A percentile compares a stretch with the other conserved stretches of the same genome.
These are phyloP conservation scores for Suillus occidentalis DNA, from an alignment of 768 basidiomycete species.

Conservation along the genomic window DNA sequence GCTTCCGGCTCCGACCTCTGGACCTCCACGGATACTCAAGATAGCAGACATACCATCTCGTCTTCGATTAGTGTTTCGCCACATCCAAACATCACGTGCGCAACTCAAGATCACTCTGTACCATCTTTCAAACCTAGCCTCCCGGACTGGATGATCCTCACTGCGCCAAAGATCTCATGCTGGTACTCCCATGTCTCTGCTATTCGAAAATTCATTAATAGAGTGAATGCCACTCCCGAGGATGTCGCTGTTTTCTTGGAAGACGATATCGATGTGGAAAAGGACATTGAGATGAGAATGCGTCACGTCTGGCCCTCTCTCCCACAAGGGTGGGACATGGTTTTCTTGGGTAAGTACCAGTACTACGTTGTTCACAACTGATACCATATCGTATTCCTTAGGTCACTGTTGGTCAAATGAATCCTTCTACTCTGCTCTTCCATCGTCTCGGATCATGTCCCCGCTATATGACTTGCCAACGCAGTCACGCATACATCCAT, in stretches of 20 bases:
- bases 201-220: conserved; percentile 44
- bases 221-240: conserved; percentile 25
- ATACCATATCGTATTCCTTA: conserved; percentile 26
- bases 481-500: conserved; percentile 47
- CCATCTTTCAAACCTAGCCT: conserved; percentile 35
- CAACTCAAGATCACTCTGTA: conserved; percentile 41
- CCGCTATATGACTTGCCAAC: not conserved
- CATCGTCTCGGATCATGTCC: conserved; percentile 14
- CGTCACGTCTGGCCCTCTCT: conserved; percentile 48
- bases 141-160: conserved; percentile 52
- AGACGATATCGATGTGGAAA: conserved; percentile 81
- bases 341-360: conserved; percentile 58
- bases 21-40: not conserved
- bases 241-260: conserved; percentile 61
- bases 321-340: conserved; percentile 68
- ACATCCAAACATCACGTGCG: conserved; percentile 41
- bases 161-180: conserved; percentile 62
- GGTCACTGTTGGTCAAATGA: conserved; percentile 85
- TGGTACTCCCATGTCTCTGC: conserved; percentile 67
- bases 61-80: conserved; percentile 1
- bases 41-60: conserved; percentile 5
- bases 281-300: conserved; percentile 48
- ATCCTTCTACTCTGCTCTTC: conserved; percentile 42
- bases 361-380: not conserved
- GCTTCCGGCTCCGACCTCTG: conserved; percentile 25